A percentile compares a stretch with the other conserved stretches of the same genome.
phyloP scores from a whole-genome alignment of 139 green algal genomes.

The Tetraselmis chui region DNA sequence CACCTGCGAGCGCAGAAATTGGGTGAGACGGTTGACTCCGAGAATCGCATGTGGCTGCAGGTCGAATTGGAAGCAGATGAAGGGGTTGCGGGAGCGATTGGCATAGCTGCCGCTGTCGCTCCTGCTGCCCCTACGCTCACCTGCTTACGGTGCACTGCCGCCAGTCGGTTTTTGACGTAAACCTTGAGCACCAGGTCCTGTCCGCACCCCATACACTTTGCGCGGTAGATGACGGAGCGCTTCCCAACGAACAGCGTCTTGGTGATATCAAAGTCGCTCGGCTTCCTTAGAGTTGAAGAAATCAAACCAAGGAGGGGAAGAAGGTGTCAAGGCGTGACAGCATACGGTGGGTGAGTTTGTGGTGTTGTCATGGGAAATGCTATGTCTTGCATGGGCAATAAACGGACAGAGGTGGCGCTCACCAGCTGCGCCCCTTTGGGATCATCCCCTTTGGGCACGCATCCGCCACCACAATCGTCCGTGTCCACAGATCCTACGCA shows the following conservation, averaged over 20 bases:
- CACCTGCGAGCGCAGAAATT: no score
- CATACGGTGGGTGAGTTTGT: background rate
- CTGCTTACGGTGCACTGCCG: background rate
- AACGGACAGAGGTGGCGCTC: no score
- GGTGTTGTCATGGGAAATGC: background rate
- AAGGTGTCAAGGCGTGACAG: no score
- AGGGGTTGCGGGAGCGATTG: no score
- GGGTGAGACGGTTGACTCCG: no score
- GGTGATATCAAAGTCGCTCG: background rate
- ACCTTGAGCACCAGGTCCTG: background rate
- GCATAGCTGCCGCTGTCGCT: no score
- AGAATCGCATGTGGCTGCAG: no score
- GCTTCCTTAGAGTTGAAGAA: background rate
- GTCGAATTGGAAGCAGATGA: no score
- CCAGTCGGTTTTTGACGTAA: background rate
- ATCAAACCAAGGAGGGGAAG: no score
- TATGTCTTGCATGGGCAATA: background rate
- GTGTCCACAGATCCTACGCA: background rate
- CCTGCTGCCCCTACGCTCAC: no score
- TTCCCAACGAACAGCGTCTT: background rate
- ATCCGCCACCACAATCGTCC: background rate
- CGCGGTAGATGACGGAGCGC: background rate
- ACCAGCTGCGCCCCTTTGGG: background rate
- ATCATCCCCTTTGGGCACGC: background rate
- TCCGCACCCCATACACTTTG: background rate